Percentiles rank a stretch among this genome's conserved stretches.
phyloP scores from a whole-genome alignment of 2,329 filamentous ascomycete species.

The Fusarium sp. region DNA sequence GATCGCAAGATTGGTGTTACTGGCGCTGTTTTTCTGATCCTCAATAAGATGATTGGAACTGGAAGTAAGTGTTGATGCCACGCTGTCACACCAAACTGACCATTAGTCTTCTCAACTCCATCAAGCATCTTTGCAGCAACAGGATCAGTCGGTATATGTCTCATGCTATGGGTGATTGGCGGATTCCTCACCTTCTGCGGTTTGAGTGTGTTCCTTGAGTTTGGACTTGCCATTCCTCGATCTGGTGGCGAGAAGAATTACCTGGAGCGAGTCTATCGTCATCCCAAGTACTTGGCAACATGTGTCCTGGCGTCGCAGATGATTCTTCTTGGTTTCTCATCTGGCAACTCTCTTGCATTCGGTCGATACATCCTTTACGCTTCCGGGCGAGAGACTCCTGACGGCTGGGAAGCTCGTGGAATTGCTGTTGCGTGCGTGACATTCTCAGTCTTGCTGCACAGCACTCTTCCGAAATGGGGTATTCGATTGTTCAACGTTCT shows the following conservation, averaged over 20 bases:
- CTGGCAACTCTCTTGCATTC: slow-evolving; percentile 70
- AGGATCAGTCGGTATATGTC: slow-evolving; percentile 61
- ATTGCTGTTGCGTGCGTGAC: slow-evolving; percentile 68
- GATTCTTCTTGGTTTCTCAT: slow-evolving; percentile 72
- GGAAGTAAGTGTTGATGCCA: slow-evolving; percentile 58
- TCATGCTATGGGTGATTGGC: slow-evolving; percentile 54
- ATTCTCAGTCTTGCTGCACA: slow-evolving; percentile 67
- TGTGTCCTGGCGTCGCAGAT: slow-evolving; percentile 72
- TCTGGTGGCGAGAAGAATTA: slow-evolving; percentile 77
- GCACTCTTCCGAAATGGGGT: slow-evolving; percentile 68
- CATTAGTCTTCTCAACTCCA: slow-evolving; percentile 66
- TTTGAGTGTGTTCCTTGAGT: slow-evolving; percentile 73
- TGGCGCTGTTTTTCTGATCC: slow-evolving; percentile 66
- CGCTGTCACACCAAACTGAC: slow-evolving; percentile 1
- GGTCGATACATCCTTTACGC: slow-evolving; percentile 70
- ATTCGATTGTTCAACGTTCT: slow-evolving; percentile 70
- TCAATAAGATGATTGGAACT: slow-evolving; percentile 72
- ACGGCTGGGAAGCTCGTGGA: slow-evolving; percentile 69
- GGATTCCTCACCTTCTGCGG: slow-evolving; percentile 70
- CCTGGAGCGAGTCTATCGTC: slow-evolving; percentile 72
- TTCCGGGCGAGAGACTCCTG: slow-evolving; percentile 59
- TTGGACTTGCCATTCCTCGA: slow-evolving; percentile 71
- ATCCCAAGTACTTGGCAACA: slow-evolving; percentile 69
- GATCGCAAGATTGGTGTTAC: slow-evolving; percentile 65
- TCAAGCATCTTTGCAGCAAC: slow-evolving; percentile 66